Evolutionary conservation across 2,329 filamentous ascomycete species (phyloP), one percentile per base, ranked within the genome.

Genomic region (Xylariaceae sp.): DNA sequence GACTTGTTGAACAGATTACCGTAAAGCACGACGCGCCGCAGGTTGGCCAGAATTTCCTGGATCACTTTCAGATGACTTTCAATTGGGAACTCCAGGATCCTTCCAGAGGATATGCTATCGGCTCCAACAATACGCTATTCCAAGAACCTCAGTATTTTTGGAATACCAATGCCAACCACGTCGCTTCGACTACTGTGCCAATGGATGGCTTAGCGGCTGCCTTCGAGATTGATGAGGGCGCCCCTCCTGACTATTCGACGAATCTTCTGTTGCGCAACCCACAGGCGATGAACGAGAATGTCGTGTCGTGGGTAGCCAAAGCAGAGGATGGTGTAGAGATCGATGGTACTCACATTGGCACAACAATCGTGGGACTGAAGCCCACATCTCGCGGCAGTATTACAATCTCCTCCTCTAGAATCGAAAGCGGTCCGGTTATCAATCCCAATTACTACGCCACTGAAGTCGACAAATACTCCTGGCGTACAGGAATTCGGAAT

Each of bases 151-250:
- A 71, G 18, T 74, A 71, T 51, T 47, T 54, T 0, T 46, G 66
- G 17, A 72, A 71, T 0, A 57, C 66, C 5, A 70, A 71, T 0
- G 51, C 63, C 38, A 69, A 73, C 56, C 74, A 68, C 57, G 60
- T 70, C 7, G 64, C 67, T 11, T 65, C 58, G 3, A 61, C 60
- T 0, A 51, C 47, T 17, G 58, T 69, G 5, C 53, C 58, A 7
- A 58, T 54, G 11, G 58, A 66, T 0, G 62, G 61, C 0, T 61
- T 72, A 1, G 56, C 54, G 6, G 50, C 51, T 14, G 69, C 68
- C 3, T 66, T 71, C 9, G 50, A 63, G 43, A 60, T 60, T 31
- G 69, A 71, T 14, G 67, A 69, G 33, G 68, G 65, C 2, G 45
- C 62, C 47, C 53, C 60, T 60, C 57, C 62, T 0, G 62, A 66